phyloP scores from a whole-genome alignment of 257 asterid genomes.

The Osmanthus fragrans region DNA sequence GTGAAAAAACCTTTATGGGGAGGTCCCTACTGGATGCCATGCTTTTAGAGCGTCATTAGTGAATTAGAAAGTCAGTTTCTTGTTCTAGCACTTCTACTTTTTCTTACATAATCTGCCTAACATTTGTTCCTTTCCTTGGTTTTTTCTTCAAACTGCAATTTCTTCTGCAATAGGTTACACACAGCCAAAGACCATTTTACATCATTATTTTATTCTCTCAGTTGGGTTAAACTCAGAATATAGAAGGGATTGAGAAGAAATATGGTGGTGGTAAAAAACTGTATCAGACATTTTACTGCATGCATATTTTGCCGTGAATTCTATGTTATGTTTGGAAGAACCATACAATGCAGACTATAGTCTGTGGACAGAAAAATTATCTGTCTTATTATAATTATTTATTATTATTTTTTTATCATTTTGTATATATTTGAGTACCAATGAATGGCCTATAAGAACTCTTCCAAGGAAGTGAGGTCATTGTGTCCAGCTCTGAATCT shows the following conservation, averaged over 20 bases:
- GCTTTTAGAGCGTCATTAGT: slow-evolving; percentile 3
- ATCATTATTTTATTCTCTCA: not conserved
- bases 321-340: too few species aligned
- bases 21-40: slow-evolving; percentile 42
- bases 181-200: not conserved
- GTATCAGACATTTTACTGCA: not conserved
- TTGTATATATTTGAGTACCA: not conserved
- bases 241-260: not conserved
- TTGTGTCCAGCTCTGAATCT: not conserved
- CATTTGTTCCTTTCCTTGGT: slow-evolving; percentile 26
- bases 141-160: slow-evolving; percentile 17
- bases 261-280: not conserved
- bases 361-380: not conserved
- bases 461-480: not conserved
- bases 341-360: not conserved
- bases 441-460: not conserved
- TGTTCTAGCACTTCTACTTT: slow-evolving; percentile 21
- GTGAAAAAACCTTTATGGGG: slow-evolving; percentile 12
- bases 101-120: slow-evolving; percentile 40
- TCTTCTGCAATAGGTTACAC: not conserved
- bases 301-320: not conserved
- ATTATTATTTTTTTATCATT: not conserved
- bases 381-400: not conserved
- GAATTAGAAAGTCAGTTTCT: slow-evolving; percentile 14
- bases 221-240: not conserved